Evolutionary conservation across 176 grass and related monocot genomes (phyloP).

Genomic region (Elymus sibiricus): DNA sequence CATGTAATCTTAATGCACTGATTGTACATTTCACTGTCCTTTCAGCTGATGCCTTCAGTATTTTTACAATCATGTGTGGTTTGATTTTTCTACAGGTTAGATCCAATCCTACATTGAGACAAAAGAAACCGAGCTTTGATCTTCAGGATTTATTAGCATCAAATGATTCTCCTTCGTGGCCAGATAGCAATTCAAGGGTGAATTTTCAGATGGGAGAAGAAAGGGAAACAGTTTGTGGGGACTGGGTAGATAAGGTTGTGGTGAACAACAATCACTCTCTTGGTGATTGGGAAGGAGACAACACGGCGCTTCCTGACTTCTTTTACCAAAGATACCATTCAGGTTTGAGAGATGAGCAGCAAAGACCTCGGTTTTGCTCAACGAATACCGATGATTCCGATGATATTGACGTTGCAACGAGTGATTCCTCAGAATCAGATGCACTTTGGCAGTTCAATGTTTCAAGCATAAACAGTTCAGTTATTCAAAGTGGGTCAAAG

Average conservation of each 20-base stretch:
- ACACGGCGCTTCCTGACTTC: constrained; percentile 65
- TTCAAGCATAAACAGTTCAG: constrained; percentile 56
- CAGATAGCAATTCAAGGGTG: constrained; percentile 57
- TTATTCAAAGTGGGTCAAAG: constrained; percentile 58
- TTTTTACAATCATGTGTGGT: background rate
- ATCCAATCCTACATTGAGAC: constrained; percentile 46
- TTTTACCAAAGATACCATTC: constrained; percentile 85
- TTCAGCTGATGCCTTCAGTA: constrained; percentile 14
- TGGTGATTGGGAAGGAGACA: constrained; percentile 83
- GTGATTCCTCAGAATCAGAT: constrained; percentile 99
- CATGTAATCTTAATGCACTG: constrained; percentile 9
- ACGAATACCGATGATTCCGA: constrained; percentile 85
- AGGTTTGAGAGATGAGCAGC: constrained; percentile 49
- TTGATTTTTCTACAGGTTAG: constrained; percentile 52
- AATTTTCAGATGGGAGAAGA: constrained; percentile 80
- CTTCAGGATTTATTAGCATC: constrained; percentile 73
- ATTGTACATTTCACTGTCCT: background rate
- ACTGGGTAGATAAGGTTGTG: constrained; percentile 96
- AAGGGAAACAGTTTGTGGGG: constrained; percentile 61
- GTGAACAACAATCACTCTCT: constrained; percentile 65
- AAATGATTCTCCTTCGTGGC: constrained; percentile 81
- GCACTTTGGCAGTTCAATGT: constrained; percentile 87
- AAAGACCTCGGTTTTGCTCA: constrained; percentile 67
- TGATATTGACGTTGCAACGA: constrained; percentile 95
- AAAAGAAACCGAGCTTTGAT: constrained; percentile 96